Percentiles rank a stretch among this genome's conserved stretches.
Conservation (phyloP, 1,139 yeast genomes). For the Taphrina confusa region DNA sequence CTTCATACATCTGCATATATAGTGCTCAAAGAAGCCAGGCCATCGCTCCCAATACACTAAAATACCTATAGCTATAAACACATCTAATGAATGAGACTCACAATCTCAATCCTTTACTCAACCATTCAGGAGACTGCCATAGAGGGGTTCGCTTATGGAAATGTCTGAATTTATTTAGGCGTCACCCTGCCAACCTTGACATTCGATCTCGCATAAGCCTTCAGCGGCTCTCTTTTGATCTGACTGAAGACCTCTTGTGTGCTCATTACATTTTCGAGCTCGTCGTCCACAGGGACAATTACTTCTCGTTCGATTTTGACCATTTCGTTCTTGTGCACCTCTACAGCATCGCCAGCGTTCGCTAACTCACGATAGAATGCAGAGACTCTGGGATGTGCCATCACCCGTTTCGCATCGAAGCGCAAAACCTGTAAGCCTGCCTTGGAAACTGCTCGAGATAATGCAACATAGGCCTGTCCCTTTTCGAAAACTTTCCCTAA, state of each 20-base stretch:
- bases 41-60: no score
- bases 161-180: no score
- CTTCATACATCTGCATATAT: no score
- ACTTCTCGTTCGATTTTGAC: neutral
- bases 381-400: slow-evolving; percentile 66
- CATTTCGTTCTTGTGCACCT: neutral
- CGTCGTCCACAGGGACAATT: neutral
- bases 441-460: slow-evolving; percentile 80
- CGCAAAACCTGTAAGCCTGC: slow-evolving; percentile 73
- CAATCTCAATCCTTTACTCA: no score
- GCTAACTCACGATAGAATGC: slow-evolving; percentile 54
- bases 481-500: slow-evolving; percentile 74
- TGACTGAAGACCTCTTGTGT: slow-evolving; percentile 33
- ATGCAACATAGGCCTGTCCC: slow-evolving; percentile 90
- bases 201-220: slow-evolving; percentile 11
- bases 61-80: no score
- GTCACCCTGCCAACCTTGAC: neutral
- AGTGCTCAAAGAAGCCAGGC: no score
- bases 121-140: no score
- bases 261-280: neutral
- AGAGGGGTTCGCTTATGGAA: no score
- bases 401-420: slow-evolving; percentile 63
- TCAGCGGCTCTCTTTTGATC: slow-evolving; percentile 20
- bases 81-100: no score
- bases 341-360: slow-evolving; percentile 8